These are phyloP conservation scores for Larix kaempferi DNA, from an alignment of 75 land plant species.

Conservation along the genomic window DNA sequence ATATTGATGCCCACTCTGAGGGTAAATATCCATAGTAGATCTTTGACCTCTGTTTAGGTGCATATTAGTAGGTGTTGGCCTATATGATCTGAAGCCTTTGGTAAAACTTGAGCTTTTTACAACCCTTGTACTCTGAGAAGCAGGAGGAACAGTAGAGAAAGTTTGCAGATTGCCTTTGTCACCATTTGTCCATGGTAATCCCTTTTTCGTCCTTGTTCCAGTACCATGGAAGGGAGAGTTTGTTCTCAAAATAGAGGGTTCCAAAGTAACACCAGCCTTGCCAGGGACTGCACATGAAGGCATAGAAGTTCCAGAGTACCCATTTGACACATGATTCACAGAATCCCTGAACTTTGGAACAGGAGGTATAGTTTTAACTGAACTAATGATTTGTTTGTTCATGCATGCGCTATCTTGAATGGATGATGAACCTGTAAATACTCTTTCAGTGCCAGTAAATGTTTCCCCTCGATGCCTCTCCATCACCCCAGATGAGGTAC, in stretches of 20 bases:
- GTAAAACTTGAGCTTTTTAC: too few species aligned
- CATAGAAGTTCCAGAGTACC: neutral
- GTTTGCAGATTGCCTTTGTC: neutral
- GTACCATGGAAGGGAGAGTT: constrained; percentile 1
- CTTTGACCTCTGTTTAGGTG: neutral
- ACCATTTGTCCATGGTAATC: neutral
- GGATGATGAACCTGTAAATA: neutral
- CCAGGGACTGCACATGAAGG: neutral
- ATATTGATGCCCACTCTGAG: neutral
- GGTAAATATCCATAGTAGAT: neutral
- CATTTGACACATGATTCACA: neutral
- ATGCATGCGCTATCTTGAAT: neutral
- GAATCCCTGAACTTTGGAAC: neutral
- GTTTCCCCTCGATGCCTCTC: too few species aligned
- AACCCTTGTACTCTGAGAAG: too few species aligned
- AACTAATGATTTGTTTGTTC: neutral
- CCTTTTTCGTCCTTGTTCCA: neutral
- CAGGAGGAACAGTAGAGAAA: neutral
- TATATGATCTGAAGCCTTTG: neutral
- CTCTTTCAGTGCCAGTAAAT: neutral
- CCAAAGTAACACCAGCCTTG: neutral
- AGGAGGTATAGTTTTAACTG: neutral
- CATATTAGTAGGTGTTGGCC: neutral
- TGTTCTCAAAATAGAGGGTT: neutral
- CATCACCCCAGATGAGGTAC: neutral